Percentiles rank a stretch among this genome's conserved stretches.
Evolutionary conservation across 1,139 yeast species (phyloP).

Genomic region (Kodamaea sp.): DNA sequence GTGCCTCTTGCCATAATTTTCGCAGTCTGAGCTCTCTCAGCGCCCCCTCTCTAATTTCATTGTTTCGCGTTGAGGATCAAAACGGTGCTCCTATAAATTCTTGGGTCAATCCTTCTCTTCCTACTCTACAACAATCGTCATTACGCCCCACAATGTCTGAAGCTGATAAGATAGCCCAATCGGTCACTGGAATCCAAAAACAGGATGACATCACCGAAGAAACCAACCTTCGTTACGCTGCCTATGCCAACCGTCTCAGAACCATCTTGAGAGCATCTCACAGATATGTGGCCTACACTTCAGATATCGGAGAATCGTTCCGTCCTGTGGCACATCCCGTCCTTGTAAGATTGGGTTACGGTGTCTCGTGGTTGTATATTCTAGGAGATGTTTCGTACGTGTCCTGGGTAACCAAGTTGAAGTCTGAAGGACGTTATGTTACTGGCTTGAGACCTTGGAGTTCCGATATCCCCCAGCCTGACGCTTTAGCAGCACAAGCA

Average conservation of each 20-base stretch:
- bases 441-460: slow-evolving; percentile 76
- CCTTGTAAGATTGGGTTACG: slow-evolving; percentile 67
- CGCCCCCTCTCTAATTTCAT: too few relatives aligned
- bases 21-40: too few relatives aligned
- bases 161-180: slow-evolving; percentile 9
- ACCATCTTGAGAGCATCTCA: slow-evolving; percentile 75
- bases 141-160: too few relatives aligned
- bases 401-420: slow-evolving; percentile 73
- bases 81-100: too few relatives aligned
- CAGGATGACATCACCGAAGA: slow-evolving; percentile 40
- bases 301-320: slow-evolving; percentile 88
- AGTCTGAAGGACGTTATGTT: slow-evolving; percentile 63
- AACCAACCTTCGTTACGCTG: slow-evolving; percentile 69
- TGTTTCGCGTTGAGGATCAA: too few relatives aligned
- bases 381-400: slow-evolving; percentile 78
- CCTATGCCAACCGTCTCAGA: slow-evolving; percentile 74
- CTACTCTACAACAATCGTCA: too few relatives aligned
- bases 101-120: too few relatives aligned
- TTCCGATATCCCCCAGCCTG: slow-evolving; percentile 43
- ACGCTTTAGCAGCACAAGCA: slow-evolving; percentile 39
- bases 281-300: slow-evolving; percentile 82
- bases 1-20: too few relatives aligned
- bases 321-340: slow-evolving; percentile 79
- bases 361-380: slow-evolving; percentile 74
- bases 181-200: slow-evolving; percentile 11